Conservation (phyloP, 2,329 filamentous ascomycete species). For the Cordyceps farinosa region DNA sequence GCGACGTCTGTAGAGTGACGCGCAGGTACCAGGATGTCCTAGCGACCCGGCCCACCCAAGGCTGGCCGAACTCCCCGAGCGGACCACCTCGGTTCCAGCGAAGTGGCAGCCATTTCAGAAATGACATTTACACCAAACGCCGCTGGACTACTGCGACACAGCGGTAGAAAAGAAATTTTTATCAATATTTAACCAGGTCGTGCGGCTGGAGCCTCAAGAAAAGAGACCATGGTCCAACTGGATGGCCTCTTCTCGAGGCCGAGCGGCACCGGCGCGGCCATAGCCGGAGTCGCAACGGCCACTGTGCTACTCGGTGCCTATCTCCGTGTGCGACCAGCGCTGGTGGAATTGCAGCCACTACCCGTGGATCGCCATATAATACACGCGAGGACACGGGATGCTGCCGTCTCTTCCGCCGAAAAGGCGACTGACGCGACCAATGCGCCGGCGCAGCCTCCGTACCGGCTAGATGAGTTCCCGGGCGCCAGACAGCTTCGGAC, state of each 20-base stretch:
- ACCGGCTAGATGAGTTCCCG: constrained; percentile 68
- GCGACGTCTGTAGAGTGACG: background rate
- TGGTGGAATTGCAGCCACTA: constrained; percentile 12
- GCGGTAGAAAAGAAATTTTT: background rate
- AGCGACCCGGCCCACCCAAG: background rate
- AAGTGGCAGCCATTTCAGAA: background rate
- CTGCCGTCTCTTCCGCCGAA: background rate
- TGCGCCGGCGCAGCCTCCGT: constrained; percentile 41
- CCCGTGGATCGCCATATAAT: constrained; percentile 8
- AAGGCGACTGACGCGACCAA: constrained; percentile 24
- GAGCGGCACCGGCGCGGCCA: background rate
- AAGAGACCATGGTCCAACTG: background rate
- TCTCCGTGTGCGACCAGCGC: constrained; percentile 28
- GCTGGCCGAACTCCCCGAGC: background rate
- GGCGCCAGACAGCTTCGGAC: constrained; percentile 65
- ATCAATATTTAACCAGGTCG: too few species aligned
- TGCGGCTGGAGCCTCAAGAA: background rate
- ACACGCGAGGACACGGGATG: constrained; percentile 14
- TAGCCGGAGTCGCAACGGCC: background rate
- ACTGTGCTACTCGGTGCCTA: constrained; percentile 23
- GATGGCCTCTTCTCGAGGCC: background rate
- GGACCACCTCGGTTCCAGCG: background rate
- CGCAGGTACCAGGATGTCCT: background rate
- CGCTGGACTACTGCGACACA: background rate
- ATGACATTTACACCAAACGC: background rate